Percentiles rank a stretch among this genome's conserved stretches.
Evolutionary conservation across 208 protist species (phyloP).

Genomic region (Strigomonas oncopelti): DNA sequence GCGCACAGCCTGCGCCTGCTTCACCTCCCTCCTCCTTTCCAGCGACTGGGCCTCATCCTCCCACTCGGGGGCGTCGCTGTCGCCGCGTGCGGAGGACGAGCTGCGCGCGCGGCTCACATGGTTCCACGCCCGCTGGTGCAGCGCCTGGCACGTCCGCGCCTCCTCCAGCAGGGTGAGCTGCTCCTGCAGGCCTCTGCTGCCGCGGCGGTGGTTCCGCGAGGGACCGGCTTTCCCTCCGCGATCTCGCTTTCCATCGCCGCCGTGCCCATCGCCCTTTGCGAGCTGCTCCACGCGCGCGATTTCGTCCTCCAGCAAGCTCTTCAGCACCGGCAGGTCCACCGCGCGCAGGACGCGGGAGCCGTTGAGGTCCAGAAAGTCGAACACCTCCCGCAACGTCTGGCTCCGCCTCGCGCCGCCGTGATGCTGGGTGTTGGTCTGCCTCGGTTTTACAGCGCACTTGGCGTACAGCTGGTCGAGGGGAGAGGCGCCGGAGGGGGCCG

Average conservation of each 20-base stretch:
- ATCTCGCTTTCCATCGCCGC: not conserved
- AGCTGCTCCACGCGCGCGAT: conserved; percentile 21
- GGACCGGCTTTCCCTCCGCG: not conserved
- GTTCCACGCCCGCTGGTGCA: not conserved
- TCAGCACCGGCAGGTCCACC: conserved; percentile 30
- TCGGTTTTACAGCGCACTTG: not conserved
- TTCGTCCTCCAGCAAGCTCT: conserved; percentile 52
- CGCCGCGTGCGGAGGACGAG: not conserved
- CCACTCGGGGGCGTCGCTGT: not conserved
- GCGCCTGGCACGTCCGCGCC: not conserved
- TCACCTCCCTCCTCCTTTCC: not conserved
- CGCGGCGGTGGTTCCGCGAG: too few relatives aligned
- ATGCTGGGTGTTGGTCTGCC: not conserved
- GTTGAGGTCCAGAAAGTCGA: conserved; percentile 58
- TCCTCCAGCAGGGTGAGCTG: not conserved
- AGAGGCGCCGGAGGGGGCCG: not conserved
- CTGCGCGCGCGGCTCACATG: not conserved
- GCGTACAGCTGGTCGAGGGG: conserved; percentile 7
- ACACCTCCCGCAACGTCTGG: conserved; percentile 51
- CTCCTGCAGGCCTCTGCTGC: not conserved
- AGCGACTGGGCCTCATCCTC: not conserved
- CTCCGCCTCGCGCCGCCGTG: conserved; percentile 17
- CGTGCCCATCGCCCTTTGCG: not conserved
- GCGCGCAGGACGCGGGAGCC: conserved; percentile 28
- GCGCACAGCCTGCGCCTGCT: conserved; percentile 10